Percentiles rank a stretch among this genome's conserved stretches.
phyloP scores from a whole-genome alignment of 129 eudicot species.

The Tagetes erecta region DNA sequence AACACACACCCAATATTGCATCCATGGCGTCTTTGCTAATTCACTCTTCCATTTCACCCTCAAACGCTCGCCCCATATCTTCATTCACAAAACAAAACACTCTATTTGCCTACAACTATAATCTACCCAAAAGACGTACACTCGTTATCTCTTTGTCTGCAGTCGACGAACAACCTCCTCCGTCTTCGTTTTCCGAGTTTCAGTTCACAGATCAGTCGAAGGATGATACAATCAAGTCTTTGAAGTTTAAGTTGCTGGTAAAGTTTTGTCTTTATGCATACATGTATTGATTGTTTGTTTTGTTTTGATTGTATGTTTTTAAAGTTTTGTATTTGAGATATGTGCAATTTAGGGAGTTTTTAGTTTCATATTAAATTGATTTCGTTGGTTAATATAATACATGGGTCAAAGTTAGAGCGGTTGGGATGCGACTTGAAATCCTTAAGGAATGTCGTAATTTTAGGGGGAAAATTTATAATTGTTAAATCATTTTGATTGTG shows the following conservation, averaged over 20 bases:
- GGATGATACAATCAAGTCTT: slow-evolving; percentile 21
- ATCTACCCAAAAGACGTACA: slow-evolving; percentile 12
- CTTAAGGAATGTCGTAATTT: too few species aligned
- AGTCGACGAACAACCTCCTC: slow-evolving; percentile 21
- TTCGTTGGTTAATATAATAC: too few species aligned
- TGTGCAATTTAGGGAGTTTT: background rate
- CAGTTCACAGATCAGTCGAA: slow-evolving; percentile 22
- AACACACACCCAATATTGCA: background rate
- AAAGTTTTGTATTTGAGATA: background rate
- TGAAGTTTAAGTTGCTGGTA: slow-evolving; percentile 65
- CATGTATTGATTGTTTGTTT: background rate
- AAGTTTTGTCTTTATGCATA: background rate
- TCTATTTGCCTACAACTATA: background rate
- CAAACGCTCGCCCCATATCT: slow-evolving; percentile 20
- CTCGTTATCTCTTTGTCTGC: slow-evolving; percentile 16
- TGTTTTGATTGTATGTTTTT: background rate
- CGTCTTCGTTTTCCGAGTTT: slow-evolving; percentile 24
- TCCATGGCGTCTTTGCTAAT: slow-evolving; percentile 31
- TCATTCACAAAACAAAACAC: slow-evolving; percentile 3
- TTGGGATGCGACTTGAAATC: too few species aligned
- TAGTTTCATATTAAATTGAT: too few species aligned
- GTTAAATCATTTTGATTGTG: too few species aligned
- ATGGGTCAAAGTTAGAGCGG: too few species aligned
- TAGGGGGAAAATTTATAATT: too few species aligned
- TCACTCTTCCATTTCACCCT: slow-evolving; percentile 26